Evolutionary conservation across 257 asterid species (phyloP).

Genomic region (Plantago ovata): DNA sequence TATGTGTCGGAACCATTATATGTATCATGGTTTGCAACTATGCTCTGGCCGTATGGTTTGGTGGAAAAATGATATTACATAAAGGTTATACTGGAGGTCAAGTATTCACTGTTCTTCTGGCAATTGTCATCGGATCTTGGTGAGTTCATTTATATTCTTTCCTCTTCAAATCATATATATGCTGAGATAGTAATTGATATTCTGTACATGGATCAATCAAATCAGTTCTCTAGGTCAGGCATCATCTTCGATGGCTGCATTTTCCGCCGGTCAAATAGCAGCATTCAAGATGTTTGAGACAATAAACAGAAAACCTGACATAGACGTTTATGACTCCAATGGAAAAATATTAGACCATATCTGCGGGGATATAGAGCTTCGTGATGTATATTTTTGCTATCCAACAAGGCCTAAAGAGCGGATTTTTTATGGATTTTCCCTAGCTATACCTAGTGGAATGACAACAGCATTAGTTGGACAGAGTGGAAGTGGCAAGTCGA

Average conservation of each 20-base stretch:
- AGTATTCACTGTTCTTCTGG: conserved; percentile 51
- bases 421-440: conserved; percentile 52
- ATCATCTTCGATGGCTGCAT: conserved; percentile 59
- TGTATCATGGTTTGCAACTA: conserved; percentile 50
- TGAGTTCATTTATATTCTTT: too few species aligned
- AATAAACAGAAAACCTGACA: conserved; percentile 42
- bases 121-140: too few species aligned
- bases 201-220: too few species aligned
- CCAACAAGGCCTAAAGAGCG: conserved; percentile 56
- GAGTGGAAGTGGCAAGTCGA: conserved; percentile 81
- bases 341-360: conserved; percentile 43
- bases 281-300: conserved; percentile 68
- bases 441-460: conserved; percentile 43
- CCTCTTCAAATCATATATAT: too few species aligned
- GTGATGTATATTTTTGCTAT: conserved; percentile 48
- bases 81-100: conserved; percentile 60
- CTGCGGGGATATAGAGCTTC: conserved; percentile 51
- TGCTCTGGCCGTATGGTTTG: conserved; percentile 62
- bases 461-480: conserved; percentile 66
- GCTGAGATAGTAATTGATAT: too few species aligned
- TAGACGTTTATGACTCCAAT: conserved; percentile 44
- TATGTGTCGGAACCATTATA: conserved; percentile 47
- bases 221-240: conserved; percentile 69
- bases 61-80: conserved; percentile 59
- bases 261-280: conserved; percentile 64